Evolutionary conservation across 2,329 filamentous ascomycete genomes (phyloP).

Genomic region (Pleomassaria siparia): DNA sequence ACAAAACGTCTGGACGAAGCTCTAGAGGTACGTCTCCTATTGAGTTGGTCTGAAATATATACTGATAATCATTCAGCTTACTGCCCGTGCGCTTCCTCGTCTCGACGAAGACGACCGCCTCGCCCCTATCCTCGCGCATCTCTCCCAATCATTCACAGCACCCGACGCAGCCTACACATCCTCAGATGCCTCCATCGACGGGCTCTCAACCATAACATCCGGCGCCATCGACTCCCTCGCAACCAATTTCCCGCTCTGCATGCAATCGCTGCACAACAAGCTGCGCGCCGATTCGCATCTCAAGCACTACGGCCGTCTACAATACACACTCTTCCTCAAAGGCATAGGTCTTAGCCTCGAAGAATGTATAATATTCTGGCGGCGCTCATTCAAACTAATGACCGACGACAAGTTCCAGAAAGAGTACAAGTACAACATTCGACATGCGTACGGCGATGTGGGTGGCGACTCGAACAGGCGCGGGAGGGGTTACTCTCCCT

Average conservation of each 20-base stretch:
- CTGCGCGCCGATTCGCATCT: slow-evolving; percentile 86
- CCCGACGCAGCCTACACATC: slow-evolving; percentile 81
- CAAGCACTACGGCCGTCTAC: slow-evolving; percentile 89
- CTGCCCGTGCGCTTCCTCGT: slow-evolving; percentile 84
- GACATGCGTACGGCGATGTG: slow-evolving; percentile 93
- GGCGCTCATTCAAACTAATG: slow-evolving; percentile 78
- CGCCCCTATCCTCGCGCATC: slow-evolving; percentile 70
- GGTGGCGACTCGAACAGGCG: slow-evolving; percentile 88
- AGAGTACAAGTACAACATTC: slow-evolving; percentile 94
- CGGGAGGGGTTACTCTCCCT: slow-evolving; percentile 84
- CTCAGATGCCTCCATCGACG: slow-evolving; percentile 72
- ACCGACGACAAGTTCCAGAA: slow-evolving; percentile 97
- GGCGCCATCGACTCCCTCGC: slow-evolving; percentile 73
- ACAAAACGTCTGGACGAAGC: slow-evolving; percentile 75
- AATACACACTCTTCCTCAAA: slow-evolving; percentile 96
- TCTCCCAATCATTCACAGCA: slow-evolving; percentile 95
- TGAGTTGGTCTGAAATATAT: not conserved
- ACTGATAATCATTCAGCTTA: slow-evolving; percentile 59
- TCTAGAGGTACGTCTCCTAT: slow-evolving; percentile 65
- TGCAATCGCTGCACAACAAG: slow-evolving; percentile 85
- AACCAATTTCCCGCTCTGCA: slow-evolving; percentile 86
- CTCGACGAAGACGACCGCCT: slow-evolving; percentile 96
- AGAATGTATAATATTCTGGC: slow-evolving; percentile 91
- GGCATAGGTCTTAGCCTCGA: slow-evolving; percentile 91
- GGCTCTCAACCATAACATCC: slow-evolving; percentile 62